These are phyloP conservation scores for Tylopilus rubrobrunneus DNA, from an alignment of 768 basidiomycete genomes.

Conservation along the genomic window DNA sequence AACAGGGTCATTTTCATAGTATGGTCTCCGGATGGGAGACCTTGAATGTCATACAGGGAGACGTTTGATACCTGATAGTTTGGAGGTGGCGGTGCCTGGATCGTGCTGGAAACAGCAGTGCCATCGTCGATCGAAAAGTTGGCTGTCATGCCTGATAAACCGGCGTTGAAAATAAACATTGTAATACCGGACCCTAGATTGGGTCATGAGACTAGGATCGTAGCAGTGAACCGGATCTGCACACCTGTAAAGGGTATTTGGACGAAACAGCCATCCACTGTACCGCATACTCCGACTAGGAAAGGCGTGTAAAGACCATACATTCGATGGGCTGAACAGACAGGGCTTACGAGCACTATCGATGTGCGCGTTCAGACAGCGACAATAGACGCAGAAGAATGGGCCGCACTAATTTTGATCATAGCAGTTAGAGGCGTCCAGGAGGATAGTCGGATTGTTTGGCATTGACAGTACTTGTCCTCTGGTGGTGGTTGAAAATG, in stretches of 20 bases:
- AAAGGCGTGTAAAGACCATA: too few species aligned
- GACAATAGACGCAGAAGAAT: too few species aligned
- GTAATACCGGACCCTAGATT: slow-evolving; percentile 23
- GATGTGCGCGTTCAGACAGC: neutral
- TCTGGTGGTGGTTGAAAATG: too few species aligned
- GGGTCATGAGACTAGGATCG: neutral
- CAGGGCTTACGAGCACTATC: slow-evolving; percentile 20
- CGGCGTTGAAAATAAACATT: slow-evolving; percentile 25
- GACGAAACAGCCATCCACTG: slow-evolving; percentile 12
- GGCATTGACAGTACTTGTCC: too few species aligned
- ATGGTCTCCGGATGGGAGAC: slow-evolving; percentile 14
- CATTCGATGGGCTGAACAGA: neutral
- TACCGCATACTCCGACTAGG: slow-evolving; percentile 16
- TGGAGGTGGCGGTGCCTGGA: slow-evolving; percentile 5
- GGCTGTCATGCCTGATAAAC: slow-evolving; percentile 17
- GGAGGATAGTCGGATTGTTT: too few species aligned
- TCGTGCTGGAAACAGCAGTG: slow-evolving; percentile 1
- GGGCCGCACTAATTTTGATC: slow-evolving; percentile 27
- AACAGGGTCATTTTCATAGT: slow-evolving; percentile 22
- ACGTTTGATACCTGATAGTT: slow-evolving; percentile 21
- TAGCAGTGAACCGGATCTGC: neutral
- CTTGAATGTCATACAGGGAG: slow-evolving; percentile 16
- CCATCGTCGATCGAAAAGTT: slow-evolving; percentile 19
- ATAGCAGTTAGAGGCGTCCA: too few species aligned
- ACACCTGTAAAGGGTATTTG: slow-evolving; percentile 21